Base-by-base conservation (phyloP, 2,329 filamentous ascomycete genomes). In the Xylariaceae sp. region DNA sequence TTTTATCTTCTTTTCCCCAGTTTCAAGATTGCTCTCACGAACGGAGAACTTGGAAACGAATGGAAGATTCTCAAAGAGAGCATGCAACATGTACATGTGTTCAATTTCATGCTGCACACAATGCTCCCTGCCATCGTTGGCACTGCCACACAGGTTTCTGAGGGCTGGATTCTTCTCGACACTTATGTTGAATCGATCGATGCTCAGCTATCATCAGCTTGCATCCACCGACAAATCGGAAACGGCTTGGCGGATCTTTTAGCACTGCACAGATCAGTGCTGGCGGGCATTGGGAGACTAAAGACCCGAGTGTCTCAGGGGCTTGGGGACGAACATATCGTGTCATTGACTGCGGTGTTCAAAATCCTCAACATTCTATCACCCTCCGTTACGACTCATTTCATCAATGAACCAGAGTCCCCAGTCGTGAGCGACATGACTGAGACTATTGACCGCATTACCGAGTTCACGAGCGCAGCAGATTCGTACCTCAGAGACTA, bases 1-100 rank as follows among this genome's bases (percentile, higher is more conserved):
- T 86, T 85, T 66, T 80, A 80, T 68, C 82, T 83, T 59, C 73
- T 86, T 1, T 80, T 79, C 66, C 81, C 81, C 64, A 83, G 80
- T 68, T 83, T 83, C 68, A 84, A 83, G 66, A 72, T 80, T 55
- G 80, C 81, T 0, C 68, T 85, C 2, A 75, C 76, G 49, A 80
- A 80, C 58, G 73, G 78, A 58, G 77, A 74, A 54, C 73, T 84
- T n/a, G 67, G 67, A 4, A 75, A 78, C 4, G 80, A 84, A 65
- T 70, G 74, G 34, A 64, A 59, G 4, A 77, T 84, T 54, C 65
- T 85, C 17, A 71, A 71, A 42, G 73, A 73, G 56, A 80, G 79
- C n/a, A 78, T 84, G 77, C 72, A 68, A n/a, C 74, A 80, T 47
- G 51, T 62, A 4, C 66, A 74, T 42, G 75, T 85, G 23, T 66